Conservation (phyloP, 2,329 filamentous ascomycete species). For the Trichophyton mentagrophytes region DNA sequence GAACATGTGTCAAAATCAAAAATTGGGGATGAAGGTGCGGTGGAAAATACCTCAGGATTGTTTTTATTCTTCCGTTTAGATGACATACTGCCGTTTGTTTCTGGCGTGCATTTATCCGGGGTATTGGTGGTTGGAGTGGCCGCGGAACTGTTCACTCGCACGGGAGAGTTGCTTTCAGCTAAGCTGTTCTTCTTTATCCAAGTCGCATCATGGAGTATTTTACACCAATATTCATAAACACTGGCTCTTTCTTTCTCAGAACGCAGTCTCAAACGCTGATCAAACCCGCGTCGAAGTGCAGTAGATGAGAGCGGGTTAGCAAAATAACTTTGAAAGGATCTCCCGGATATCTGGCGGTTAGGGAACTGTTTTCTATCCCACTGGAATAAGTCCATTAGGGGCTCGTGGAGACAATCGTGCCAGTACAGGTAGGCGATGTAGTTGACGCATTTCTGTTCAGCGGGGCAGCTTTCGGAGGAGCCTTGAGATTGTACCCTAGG, state of each 20-base stretch:
- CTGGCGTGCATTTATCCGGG: not conserved
- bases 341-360: not conserved
- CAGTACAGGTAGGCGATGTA: slow-evolving; percentile 23
- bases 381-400: slow-evolving; percentile 24
- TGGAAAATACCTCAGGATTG: slow-evolving; percentile 19
- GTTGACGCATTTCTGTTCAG: slow-evolving; percentile 19
- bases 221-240: slow-evolving; percentile 1
- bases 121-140: not conserved
- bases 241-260: not conserved
- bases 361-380: slow-evolving; percentile 15
- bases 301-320: not conserved
- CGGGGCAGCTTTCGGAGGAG: slow-evolving; percentile 13
- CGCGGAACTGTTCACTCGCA: not conserved
- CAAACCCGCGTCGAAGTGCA: not conserved
- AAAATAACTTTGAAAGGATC: not conserved
- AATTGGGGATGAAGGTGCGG: slow-evolving; percentile 17
- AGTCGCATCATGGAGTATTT: not conserved
- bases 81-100: not conserved
- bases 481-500: slow-evolving; percentile 9
- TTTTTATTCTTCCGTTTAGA: slow-evolving; percentile 2
- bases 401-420: slow-evolving; percentile 14
- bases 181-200: not conserved
- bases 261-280: not conserved
- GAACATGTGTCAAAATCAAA: slow-evolving; percentile 13
- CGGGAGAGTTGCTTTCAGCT: not conserved